phyloP scores from a whole-genome alignment of 139 green algal genomes.

The Trebouxia sp. region DNA sequence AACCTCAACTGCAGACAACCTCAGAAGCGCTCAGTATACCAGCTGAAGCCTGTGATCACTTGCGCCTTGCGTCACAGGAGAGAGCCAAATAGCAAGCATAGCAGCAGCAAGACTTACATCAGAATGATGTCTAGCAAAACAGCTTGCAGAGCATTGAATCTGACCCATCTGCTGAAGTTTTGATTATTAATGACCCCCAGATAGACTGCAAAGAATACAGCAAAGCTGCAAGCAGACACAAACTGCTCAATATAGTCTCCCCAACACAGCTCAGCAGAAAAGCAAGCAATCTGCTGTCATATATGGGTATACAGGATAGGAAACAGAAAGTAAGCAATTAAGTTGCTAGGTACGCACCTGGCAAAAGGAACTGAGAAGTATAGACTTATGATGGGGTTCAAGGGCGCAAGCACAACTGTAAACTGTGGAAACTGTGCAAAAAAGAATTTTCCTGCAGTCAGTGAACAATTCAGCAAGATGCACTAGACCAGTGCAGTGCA shows the following conservation, averaged over 20 bases:
- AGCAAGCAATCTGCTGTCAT: background rate
- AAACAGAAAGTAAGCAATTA: too few relatives aligned
- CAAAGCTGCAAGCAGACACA: slow-evolving; percentile 34
- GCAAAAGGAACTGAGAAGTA: slow-evolving; percentile 50
- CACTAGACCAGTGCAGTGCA: background rate
- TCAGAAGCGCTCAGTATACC: background rate
- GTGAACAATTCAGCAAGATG: background rate
- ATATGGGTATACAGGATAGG: too few relatives aligned
- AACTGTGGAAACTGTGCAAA: slow-evolving; percentile 53
- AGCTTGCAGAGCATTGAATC: slow-evolving; percentile 83
- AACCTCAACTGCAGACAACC: background rate
- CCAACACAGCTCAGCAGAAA: too few relatives aligned
- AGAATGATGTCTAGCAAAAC: slow-evolving; percentile 85
- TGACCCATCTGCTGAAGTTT: slow-evolving; percentile 66
- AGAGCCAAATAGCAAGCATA: background rate
- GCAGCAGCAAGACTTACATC: slow-evolving; percentile 52
- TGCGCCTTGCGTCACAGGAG: background rate
- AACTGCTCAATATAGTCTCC: too few relatives aligned
- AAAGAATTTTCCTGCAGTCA: slow-evolving; percentile 40
- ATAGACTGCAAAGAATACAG: slow-evolving; percentile 66
- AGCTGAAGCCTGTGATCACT: background rate
- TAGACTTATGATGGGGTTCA: slow-evolving; percentile 56
- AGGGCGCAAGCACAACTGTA: slow-evolving; percentile 42
- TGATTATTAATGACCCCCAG: slow-evolving; percentile 43
- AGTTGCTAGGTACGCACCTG: background rate